phyloP scores from a whole-genome alignment of 202 grass and related monocot species.

The Zoysia matrella region DNA sequence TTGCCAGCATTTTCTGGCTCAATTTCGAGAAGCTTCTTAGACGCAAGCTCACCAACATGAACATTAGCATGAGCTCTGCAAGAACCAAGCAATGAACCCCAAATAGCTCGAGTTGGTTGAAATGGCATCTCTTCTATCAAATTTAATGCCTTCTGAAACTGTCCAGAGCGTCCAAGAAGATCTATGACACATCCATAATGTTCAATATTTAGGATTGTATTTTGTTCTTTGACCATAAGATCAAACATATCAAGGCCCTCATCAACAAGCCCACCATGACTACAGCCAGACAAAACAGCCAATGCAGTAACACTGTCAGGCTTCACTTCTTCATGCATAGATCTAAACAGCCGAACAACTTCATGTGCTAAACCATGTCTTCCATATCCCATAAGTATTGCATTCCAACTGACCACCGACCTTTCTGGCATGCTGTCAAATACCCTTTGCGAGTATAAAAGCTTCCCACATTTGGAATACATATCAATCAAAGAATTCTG shows the following conservation, averaged over 20 bases:
- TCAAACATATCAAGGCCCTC: slow-evolving; percentile 72
- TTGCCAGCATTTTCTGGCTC: slow-evolving; percentile 78
- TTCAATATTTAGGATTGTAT: slow-evolving; percentile 41
- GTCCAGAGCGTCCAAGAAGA: slow-evolving; percentile 79
- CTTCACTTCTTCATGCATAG: slow-evolving; percentile 55
- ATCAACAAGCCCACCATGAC: slow-evolving; percentile 71
- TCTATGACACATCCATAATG: slow-evolving; percentile 82
- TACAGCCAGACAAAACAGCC: slow-evolving; percentile 69
- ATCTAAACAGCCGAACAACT: slow-evolving; percentile 59
- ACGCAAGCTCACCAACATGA: slow-evolving; percentile 60
- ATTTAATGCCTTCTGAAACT: slow-evolving; percentile 60
- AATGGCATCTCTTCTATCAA: slow-evolving; percentile 68
- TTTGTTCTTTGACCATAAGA: slow-evolving; percentile 62
- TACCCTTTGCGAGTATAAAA: slow-evolving; percentile 64
- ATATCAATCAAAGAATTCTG: slow-evolving; percentile 86
- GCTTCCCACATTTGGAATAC: slow-evolving; percentile 76
- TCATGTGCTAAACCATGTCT: slow-evolving; percentile 72
- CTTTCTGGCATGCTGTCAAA: slow-evolving; percentile 70
- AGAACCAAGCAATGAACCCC: slow-evolving; percentile 73
- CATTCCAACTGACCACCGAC: slow-evolving; percentile 78
- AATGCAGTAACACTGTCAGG: slow-evolving; percentile 69
- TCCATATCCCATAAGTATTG: slow-evolving; percentile 72
- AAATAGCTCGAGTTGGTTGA: slow-evolving; percentile 70
- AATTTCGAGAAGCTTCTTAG: slow-evolving; percentile 68
- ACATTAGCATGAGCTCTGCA: slow-evolving; percentile 73